Conservation (phyloP, 805 yeast genomes). For the Yamadazyma sp. region DNA sequence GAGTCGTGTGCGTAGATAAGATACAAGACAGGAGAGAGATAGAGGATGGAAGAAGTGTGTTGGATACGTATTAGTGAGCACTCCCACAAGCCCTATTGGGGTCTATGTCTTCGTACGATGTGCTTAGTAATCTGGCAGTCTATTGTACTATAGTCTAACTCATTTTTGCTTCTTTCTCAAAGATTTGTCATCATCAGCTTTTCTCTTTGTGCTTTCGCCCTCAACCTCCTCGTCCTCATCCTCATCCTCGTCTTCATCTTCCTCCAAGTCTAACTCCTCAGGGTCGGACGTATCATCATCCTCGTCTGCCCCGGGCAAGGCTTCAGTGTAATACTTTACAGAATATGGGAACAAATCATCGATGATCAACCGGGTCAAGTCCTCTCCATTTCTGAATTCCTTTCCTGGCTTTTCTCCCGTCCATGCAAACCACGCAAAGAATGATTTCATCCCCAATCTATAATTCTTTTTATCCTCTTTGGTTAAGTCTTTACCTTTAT, state of each 20-base stretch:
- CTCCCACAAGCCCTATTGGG: no score
- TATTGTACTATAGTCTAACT: neutral
- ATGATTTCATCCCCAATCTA: conserved; percentile 73
- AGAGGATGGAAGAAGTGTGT: no score
- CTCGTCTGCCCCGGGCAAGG: conserved; percentile 58
- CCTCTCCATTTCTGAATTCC: conserved; percentile 78
- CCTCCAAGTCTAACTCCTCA: conserved; percentile 54
- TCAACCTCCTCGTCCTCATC: conserved; percentile 2
- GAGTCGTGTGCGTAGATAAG: no score
- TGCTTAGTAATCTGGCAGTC: no score
- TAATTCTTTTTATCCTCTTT: conserved; percentile 58
- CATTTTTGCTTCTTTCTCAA: conserved; percentile 4
- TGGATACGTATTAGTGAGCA: no score
- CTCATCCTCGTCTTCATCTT: conserved; percentile 41
- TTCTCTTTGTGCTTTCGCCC: conserved; percentile 5
- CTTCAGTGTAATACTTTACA: conserved; percentile 75
- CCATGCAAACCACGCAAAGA: conserved; percentile 88
- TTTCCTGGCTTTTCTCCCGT: conserved; percentile 76
- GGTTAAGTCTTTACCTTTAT: conserved; percentile 39
- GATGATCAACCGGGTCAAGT: conserved; percentile 64
- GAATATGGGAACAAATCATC: conserved; percentile 88
- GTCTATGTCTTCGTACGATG: no score
- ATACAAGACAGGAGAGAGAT: no score
- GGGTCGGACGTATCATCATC: conserved; percentile 51
- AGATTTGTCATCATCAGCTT: conserved; percentile 8